These are phyloP conservation scores for Penicillium atrosanguineum DNA, from an alignment of 495 filamentous ascomycete species.

Conservation along the genomic window DNA sequence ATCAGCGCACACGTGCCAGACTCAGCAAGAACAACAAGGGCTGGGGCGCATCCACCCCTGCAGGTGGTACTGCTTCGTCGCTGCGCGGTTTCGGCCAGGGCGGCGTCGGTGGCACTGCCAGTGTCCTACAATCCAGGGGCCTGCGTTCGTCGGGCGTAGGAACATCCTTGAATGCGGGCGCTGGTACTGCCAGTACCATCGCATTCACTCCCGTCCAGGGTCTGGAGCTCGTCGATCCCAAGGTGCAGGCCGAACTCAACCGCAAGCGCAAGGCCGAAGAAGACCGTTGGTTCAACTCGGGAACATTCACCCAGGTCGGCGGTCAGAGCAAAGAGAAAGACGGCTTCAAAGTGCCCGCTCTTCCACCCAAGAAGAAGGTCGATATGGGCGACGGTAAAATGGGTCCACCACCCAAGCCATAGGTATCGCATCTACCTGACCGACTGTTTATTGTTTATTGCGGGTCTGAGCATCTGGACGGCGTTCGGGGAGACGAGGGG, in stretches of 20 bases:
- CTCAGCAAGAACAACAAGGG: conserved; percentile 94
- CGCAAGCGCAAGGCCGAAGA: conserved; percentile 91
- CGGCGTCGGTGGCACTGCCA: conserved; percentile 53
- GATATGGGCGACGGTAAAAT: conserved; percentile 46
- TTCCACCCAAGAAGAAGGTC: conserved; percentile 45
- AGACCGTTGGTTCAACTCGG: conserved; percentile 93
- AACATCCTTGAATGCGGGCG: conserved; percentile 51
- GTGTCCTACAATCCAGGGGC: conserved; percentile 70
- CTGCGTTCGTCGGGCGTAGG: conserved; percentile 75
- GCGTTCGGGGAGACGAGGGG: conserved; percentile 16
- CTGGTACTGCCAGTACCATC: conserved; percentile 81
- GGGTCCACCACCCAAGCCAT: conserved; percentile 37
- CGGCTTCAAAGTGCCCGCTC: conserved; percentile 51
- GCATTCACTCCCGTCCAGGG: conserved; percentile 95
- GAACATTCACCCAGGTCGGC: conserved; percentile 90
- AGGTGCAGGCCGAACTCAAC: conserved; percentile 73
- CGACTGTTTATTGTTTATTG: conserved; percentile 9
- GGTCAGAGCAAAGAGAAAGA: conserved; percentile 41
- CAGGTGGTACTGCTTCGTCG: conserved; percentile 65
- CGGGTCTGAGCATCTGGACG: conserved; percentile 18
- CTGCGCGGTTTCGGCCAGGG: conserved; percentile 73
- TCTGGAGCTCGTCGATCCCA: conserved; percentile 93
- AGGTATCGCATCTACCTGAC: conserved; percentile 6
- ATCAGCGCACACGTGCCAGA: conserved; percentile 88
- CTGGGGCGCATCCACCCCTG: conserved; percentile 77